These are phyloP conservation scores for Globisporangium carolinianum DNA, from an alignment of 352 stramenopile species.

Conservation along the genomic window DNA sequence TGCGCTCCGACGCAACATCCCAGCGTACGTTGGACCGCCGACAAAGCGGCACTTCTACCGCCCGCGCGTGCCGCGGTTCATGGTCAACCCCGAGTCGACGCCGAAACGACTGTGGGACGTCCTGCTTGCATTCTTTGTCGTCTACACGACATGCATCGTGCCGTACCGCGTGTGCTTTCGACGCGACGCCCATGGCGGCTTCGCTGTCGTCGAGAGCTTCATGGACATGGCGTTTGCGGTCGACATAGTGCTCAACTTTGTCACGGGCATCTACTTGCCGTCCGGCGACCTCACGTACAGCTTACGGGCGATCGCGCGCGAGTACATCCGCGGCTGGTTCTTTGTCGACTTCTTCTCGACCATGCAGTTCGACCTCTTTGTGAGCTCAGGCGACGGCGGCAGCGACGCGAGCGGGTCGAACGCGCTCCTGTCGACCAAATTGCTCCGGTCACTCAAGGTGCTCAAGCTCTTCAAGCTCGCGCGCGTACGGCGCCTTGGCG, in stretches of 20 bases:
- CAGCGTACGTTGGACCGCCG: conserved; percentile 27
- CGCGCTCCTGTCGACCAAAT: conserved; percentile 59
- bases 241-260: conserved; percentile 79
- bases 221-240: conserved; percentile 67
- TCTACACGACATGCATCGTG: conserved; percentile 73
- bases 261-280: conserved; percentile 60
- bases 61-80: conserved; percentile 30
- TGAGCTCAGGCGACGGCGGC: conserved; percentile 2
- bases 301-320: conserved; percentile 28
- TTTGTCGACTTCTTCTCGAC: conserved; percentile 81
- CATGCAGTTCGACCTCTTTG: conserved; percentile 68
- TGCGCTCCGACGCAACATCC: conserved; percentile 45
- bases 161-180: conserved; percentile 77
- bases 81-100: conserved; percentile 55
- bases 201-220: conserved; percentile 38
- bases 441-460: conserved; percentile 80
- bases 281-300: conserved; percentile 62
- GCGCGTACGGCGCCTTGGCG: conserved; percentile 81
- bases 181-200: conserved; percentile 39
- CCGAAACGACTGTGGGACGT: conserved; percentile 64
- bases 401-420: conserved; percentile 20
- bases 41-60: conserved; percentile 23
- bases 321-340: conserved; percentile 81
- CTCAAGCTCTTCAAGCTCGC: conserved; percentile 86
- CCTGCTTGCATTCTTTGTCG: conserved; percentile 48